Evolutionary conservation across 345 rosid species (phyloP), one percentile per base, ranked within the genome.

Genomic region (Eutrema heterophyllum): DNA sequence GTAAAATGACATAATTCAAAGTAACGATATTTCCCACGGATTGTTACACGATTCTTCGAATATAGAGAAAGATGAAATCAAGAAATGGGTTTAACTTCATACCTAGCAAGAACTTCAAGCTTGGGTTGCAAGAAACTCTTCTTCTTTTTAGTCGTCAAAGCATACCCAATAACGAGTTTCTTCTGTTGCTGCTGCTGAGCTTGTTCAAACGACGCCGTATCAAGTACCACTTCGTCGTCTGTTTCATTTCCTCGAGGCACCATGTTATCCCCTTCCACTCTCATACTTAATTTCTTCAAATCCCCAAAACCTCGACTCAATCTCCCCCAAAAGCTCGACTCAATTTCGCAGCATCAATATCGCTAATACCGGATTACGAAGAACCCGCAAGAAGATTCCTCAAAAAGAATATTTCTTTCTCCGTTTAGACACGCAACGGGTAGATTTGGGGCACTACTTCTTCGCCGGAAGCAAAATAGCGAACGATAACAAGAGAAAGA

Each of bases 51-150:
- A 8, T n/a, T 24, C 8, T 18, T 48, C 0, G 5, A 4, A 18
- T 18, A 63, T 68, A 30, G 57, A 74, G 68, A 43, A 63, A 56
- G 26, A 51, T 64, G 24, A 38, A 36, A 32, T 33, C 30, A 29
- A 45, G 29, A 41, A 52, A 59, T 2, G 45, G 41, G 7, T 35
- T 3, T 9, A 38, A 67, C n/a, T 58, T 9, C 1, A 30, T 55
- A 77, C 93, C 88, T 83, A 72, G 97, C 98, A 64, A 93, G 78
- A 46, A 75, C 65, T 81, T 87, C 92, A 67, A 93, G 88, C 72
- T 87, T 83, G 45, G 98, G 98, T 79, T 87, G 90, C 86, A 93
- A 81, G 76, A 93, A 93, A 80, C 97, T 90, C 79, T 82, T 84
- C 79, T 79, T 90, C 87, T 93, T 93, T 90, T 93, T 93, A 16